Base-by-base conservation (phyloP, 176 grass and related monocot genomes). In the Rhynchospora breviuscula region DNA sequence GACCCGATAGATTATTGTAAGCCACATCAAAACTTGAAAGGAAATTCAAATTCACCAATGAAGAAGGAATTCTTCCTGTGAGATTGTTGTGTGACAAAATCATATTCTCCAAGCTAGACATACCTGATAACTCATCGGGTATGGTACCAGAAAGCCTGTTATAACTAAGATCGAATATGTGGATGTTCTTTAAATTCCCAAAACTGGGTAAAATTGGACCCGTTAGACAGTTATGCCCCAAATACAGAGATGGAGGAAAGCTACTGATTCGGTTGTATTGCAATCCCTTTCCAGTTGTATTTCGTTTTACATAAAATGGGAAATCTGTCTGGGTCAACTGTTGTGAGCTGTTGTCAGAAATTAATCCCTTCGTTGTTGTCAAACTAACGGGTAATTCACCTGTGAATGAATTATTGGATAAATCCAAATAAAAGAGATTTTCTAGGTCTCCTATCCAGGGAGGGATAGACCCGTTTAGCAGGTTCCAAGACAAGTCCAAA, bases 401-500 rank as follows among this genome's bases (percentile, higher is more conserved):
- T 3, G 78, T 79, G 5, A 96, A 88, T 0, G 69, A 84, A 49
- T 96, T 96, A 83, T 89, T 90, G 0, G 93, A 96, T 1, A 96
- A 65, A 88, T 96, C 93, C 33, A 93, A 83, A 74, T 87, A 87
- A 73, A 92, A 87, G 71, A 96, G 90, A 78, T 86, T 84, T 33
- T 91, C 85, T 14, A 93, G 54, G 10, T 87, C 70, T 19, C 88
- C 88, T 2, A 95, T 70, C 63, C 73, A 87, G 10, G 89, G 85
- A 17, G 90, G 89, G 26, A 96, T 86, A 18, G 74, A 51, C 40
- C 93, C 93, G 10, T 65, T 31, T 33, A 96, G 85, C 19, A 57
- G 85, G 75, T 96, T 96, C 76, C 87, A 91, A 6, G 93, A 93
- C 51, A 96, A 81, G 85, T 92, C 90, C 9, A 96, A 85, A n/a